phyloP scores from a whole-genome alignment of 225 moss, liverwort and hornwort genomes.

The Physcomitrellopsis africana region DNA sequence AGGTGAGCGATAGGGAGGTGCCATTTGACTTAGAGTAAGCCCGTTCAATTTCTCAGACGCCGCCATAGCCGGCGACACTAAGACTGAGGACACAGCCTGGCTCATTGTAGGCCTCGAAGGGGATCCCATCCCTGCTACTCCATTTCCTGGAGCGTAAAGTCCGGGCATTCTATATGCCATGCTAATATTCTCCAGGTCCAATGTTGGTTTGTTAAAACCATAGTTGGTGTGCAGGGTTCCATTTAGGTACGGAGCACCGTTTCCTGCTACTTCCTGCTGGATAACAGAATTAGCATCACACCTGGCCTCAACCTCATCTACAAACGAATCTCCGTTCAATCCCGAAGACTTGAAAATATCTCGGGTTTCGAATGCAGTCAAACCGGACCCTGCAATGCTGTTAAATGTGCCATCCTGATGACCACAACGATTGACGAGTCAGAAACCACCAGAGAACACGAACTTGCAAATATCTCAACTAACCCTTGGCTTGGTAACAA shows the following conservation, averaged over 20 bases:
- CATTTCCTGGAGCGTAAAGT: slow-evolving; percentile 46
- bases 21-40: slow-evolving; percentile 43
- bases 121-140: slow-evolving; percentile 40
- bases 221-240: slow-evolving; percentile 28
- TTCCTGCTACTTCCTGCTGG: slow-evolving; percentile 35
- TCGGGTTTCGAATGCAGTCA: slow-evolving; percentile 55
- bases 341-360: slow-evolving; percentile 47
- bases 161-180: slow-evolving; percentile 45
- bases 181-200: slow-evolving; percentile 54
- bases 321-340: slow-evolving; percentile 47
- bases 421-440: neutral
- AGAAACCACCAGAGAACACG: neutral
- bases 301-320: slow-evolving; percentile 45
- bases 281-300: slow-evolving; percentile 37
- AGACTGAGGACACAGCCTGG: slow-evolving; percentile 21
- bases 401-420: slow-evolving; percentile 60
- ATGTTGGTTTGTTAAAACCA: slow-evolving; percentile 47
- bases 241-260: slow-evolving; percentile 41
- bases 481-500: neutral
- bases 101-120: slow-evolving; percentile 39
- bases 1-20: slow-evolving; percentile 27
- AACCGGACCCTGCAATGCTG: slow-evolving; percentile 56
- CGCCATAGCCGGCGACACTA: slow-evolving; percentile 40
- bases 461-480: neutral
- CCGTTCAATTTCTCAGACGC: slow-evolving; percentile 55